A percentile compares a stretch with the other conserved stretches of the same genome.
Conservation (phyloP, 345 rosid species). For the Cardamine resedifolia region DNA sequence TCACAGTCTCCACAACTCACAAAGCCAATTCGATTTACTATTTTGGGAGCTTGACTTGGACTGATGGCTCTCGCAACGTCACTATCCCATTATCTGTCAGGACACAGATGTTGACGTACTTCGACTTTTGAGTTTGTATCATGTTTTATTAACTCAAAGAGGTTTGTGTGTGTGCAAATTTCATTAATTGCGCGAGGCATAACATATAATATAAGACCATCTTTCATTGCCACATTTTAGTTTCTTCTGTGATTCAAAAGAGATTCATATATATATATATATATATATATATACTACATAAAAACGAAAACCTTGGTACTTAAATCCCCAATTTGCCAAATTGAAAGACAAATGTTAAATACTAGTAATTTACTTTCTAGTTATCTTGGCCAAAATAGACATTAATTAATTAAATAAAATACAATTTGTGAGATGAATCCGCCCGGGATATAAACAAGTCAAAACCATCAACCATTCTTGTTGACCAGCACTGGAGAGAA, state of each 20-base stretch:
- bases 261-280: neutral
- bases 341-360: too few species aligned
- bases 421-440: too few species aligned
- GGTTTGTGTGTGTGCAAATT: neutral
- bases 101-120: slow-evolving; percentile 32
- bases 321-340: too few species aligned
- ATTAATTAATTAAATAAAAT: too few species aligned
- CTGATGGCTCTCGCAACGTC: slow-evolving; percentile 37
- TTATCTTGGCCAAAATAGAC: too few species aligned
- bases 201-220: neutral
- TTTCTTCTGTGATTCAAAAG: neutral
- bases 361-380: too few species aligned
- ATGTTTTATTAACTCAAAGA: neutral
- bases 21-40: slow-evolving; percentile 39
- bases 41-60: slow-evolving; percentile 51
- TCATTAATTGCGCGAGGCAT: neutral
- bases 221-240: neutral
- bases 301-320: neutral
- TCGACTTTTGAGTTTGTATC: slow-evolving; percentile 10
- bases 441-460: too few species aligned
- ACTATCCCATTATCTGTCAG: slow-evolving; percentile 48
- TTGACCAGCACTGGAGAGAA: too few species aligned
- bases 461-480: too few species aligned
- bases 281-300: too few species aligned
- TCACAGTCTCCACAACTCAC: slow-evolving; percentile 31